Evolutionary conservation across 1,284 basidiomycete species (phyloP).

Genomic region (Porogramme epimiltina): DNA sequence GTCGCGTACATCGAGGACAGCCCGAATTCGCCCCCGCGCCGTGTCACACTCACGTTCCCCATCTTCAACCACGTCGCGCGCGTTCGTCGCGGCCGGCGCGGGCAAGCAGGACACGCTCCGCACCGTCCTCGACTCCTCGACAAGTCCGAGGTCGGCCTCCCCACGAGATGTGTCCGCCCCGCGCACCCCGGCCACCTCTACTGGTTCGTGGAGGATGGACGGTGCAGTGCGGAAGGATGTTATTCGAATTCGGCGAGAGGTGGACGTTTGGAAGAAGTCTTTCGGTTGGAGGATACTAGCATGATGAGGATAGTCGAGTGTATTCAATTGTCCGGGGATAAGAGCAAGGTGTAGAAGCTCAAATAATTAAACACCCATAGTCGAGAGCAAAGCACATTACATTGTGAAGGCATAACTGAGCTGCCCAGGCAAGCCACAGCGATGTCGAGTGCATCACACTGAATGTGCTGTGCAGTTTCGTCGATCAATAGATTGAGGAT

Average conservation of each 20-base stretch:
- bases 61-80: slow-evolving; percentile 91
- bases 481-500: too few relatives aligned
- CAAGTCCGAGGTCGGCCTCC: slow-evolving; percentile 78
- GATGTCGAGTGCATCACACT: too few relatives aligned
- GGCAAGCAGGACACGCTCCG: slow-evolving; percentile 83
- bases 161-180: slow-evolving; percentile 83
- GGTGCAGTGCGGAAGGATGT: background rate
- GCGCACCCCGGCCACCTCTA: slow-evolving; percentile 82
- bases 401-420: too few relatives aligned
- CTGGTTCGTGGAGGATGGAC: slow-evolving; percentile 78
- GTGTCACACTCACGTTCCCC: slow-evolving; percentile 90
- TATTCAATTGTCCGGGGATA: too few relatives aligned
- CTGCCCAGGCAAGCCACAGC: too few relatives aligned
- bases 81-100: slow-evolving; percentile 84
- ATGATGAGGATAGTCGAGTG: too few relatives aligned
- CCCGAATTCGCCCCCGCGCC: slow-evolving; percentile 90
- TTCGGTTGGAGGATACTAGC: slow-evolving; percentile 8
- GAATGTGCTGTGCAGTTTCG: too few relatives aligned
- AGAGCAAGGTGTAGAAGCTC: too few relatives aligned
- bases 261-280: slow-evolving; percentile 16
- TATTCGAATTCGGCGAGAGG: too few relatives aligned
- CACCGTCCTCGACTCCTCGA: slow-evolving; percentile 82
- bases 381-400: too few relatives aligned
- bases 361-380: too few relatives aligned
- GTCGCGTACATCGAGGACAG: slow-evolving; percentile 92